Percentiles rank a stretch among this genome's conserved stretches.
Conservation (phyloP, 139 green algal genomes). For the Chlorella sorokiniana region DNA sequence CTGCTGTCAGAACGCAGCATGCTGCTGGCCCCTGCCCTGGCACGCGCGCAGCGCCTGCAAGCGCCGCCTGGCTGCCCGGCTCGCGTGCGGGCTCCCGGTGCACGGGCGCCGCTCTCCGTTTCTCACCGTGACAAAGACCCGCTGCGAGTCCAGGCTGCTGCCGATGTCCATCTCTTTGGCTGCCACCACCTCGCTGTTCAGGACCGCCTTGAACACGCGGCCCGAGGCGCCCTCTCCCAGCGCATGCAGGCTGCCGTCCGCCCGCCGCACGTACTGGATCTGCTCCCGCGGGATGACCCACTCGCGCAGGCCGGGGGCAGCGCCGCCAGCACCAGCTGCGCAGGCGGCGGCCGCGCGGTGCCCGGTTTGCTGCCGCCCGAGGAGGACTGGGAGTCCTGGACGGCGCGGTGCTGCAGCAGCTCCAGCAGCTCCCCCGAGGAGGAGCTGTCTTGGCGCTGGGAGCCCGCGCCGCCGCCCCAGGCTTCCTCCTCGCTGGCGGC, state of each 20-base stretch:
- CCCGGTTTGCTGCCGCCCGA: background rate
- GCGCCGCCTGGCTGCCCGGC: no score
- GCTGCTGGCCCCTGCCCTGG: no score
- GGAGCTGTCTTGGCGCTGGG: background rate
- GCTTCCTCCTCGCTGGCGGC: background rate
- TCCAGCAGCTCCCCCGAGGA: background rate
- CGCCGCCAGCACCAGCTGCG: background rate
- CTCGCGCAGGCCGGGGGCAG: background rate
- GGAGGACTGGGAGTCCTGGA: background rate
- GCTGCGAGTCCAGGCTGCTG: background rate
- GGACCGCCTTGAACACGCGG: background rate
- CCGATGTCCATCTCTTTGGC: background rate
- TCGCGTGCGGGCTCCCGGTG: no score
- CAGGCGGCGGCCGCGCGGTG: background rate
- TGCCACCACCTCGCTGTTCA: background rate
- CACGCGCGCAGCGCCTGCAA: no score
- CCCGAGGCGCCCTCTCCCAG: background rate
- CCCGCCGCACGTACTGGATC: background rate
- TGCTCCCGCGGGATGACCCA: background rate
- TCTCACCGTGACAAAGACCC: background rate
- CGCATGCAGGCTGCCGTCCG: background rate
- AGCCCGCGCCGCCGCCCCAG: no score
- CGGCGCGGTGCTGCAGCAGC: background rate
- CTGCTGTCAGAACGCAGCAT: no score
- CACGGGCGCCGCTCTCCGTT: background rate